Base-by-base conservation (phyloP, 1,284 basidiomycete genomes). In the Moniliophthora roreri region DNA sequence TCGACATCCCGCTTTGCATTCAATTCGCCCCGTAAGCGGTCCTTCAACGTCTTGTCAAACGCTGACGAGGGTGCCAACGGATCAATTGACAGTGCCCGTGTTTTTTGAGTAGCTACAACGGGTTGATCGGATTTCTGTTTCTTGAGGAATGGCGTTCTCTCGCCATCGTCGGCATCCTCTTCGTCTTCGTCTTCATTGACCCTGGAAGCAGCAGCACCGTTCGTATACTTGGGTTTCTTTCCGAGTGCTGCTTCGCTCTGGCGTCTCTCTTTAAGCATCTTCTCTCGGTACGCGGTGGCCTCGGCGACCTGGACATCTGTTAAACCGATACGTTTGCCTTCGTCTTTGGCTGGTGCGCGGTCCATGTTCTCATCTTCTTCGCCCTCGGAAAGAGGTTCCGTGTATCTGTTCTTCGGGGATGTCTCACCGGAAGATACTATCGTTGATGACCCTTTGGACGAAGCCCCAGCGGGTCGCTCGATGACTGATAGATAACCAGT, bases 361-460 rank as follows among this genome's bases (percentile, higher is more conserved):
- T 87, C 81, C 63, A 85, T 83, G 47, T 78, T 80, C 60, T 91
- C 89, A 54, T 96, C 93, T 15, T 91, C 91, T 63, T 94, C 92
- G 38, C 93, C 95, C 66, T 97, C 95, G 1, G 93, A 95, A 4
- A 93, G 74, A 1, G 94, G 94, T 65, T 97, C 94, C 24, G 82
- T 78, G 64, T 96, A 96, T 11, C 71, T 66, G 39, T 72, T 69
- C 64, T 56, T 63, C 16, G 71, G 66, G 7, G 55, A 56, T 11
- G 44, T 40, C 20, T 69, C 68, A 7, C 73, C 70, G n/a, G 79
- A 79, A 0, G 82, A 79, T 45, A 64, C 70, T 46, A 63, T 68
- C 15, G 73, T 76, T 21, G 74, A 76, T 21, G 77, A 76, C 48
- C 71, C 70, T 59, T 76, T 80, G 11, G 76, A 71, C 3, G 73